These are phyloP conservation scores for Dysphania ambrosioides DNA, from an alignment of 148 eudicot genomes.

Conservation along the genomic window DNA sequence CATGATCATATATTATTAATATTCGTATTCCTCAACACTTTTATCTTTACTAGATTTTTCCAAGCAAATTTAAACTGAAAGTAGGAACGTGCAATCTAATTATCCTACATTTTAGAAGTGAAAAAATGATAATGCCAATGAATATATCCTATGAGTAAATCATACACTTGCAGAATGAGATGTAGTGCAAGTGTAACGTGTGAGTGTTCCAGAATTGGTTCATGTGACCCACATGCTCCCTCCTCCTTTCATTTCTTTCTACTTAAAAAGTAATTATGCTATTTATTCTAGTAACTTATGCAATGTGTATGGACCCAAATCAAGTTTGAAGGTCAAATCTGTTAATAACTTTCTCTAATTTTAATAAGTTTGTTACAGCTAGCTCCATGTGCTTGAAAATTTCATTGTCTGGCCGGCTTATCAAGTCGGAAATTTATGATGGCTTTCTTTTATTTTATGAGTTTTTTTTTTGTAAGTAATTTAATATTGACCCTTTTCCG, in stretches of 20 bases:
- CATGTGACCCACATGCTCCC: background rate
- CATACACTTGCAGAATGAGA: background rate
- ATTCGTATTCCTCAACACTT: background rate
- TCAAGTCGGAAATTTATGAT: slow-evolving; percentile 13
- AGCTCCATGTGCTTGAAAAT: slow-evolving; percentile 6
- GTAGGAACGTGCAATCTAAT: background rate
- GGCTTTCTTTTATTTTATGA: background rate
- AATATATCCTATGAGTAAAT: background rate
- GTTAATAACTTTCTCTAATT: background rate
- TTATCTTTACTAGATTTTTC: background rate
- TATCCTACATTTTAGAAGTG: background rate
- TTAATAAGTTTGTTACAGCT: background rate
- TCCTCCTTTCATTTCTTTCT: background rate
- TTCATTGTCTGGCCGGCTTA: background rate
- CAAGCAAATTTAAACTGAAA: background rate
- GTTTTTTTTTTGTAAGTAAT: background rate
- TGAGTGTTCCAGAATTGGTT: background rate
- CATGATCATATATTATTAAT: too few species aligned
- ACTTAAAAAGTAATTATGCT: too few species aligned
- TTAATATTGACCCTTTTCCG: slow-evolving; percentile 22
- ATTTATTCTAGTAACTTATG: too few species aligned
- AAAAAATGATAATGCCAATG: background rate
- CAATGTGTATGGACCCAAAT: background rate
- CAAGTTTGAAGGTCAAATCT: background rate
- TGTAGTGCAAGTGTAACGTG: background rate